Base-by-base conservation (phyloP, 2,329 filamentous ascomycete species). In the Chalaropsis ovoidea region DNA sequence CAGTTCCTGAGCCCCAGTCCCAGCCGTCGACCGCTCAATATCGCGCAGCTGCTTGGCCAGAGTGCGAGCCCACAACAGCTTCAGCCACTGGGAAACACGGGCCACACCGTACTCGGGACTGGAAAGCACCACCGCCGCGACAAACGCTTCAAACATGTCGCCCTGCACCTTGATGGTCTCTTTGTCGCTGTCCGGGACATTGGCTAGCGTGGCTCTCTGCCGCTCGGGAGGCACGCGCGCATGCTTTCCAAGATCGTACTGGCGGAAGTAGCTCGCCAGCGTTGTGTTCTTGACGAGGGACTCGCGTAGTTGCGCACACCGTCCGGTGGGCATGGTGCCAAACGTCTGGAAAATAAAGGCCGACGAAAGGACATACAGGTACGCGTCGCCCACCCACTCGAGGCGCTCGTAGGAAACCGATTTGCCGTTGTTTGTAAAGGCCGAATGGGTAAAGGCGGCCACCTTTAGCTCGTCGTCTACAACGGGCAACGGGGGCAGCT, bases 81-180 rank as follows among this genome's bases (percentile, higher is more conserved):
- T 86, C 58, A 96, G 76, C 90, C 91, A 97, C 15, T 79, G 73
- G 63, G 86, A 80, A 1, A 82, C 86, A 1, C 78, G 79, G 7
- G 74, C 69, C 60, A 87, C 81, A 0, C 92, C 91, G 60, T 83
- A 73, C 2, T 77, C 74, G 0, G 84, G 79, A 70, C 90, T 82
- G 0, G 86, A 85, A 1, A 90, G 76, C 42, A 95, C 81, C 5
- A 92, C 76, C 2, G 88, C 92, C 8, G 88, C 92, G 17, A 95
- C 83, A 70, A 95, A 96, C 0, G 93, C 88, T 74, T 97, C 93
- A 71, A 96, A 95, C 19, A 96, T 81, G 72, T 97, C 93, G 8
- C 87, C 92, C 65, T 88, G 80, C 10, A 90, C 84, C 74, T 96
- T 96, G 15, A 78, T 81, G 67, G 82, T 79, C 52, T 80, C 81